Evolutionary conservation across 2,329 filamentous ascomycete genomes (phyloP).

Genomic region (Fusarium pseudoanthophilum): DNA sequence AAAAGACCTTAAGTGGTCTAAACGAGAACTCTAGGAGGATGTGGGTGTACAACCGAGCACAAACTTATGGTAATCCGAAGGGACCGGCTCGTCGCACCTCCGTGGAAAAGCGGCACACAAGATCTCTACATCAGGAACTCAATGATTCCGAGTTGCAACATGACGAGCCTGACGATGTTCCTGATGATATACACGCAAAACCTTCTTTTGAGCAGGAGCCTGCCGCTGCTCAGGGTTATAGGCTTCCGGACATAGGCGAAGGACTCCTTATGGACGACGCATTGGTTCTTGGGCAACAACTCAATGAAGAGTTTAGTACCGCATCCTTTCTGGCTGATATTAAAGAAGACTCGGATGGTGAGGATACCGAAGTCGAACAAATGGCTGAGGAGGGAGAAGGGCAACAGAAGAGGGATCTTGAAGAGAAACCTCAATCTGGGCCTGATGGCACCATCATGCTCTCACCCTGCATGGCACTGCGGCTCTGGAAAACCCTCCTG

Average conservation of each 20-base stretch:
- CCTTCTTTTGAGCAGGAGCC: not conserved
- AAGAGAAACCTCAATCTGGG: not conserved
- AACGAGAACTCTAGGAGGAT: not conserved
- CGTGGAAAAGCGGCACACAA: not conserved
- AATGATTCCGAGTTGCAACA: not conserved
- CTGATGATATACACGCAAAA: no score
- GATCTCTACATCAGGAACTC: not conserved
- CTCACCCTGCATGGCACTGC: not conserved
- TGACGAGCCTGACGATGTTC: not conserved
- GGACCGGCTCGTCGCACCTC: not conserved
- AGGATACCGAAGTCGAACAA: not conserved
- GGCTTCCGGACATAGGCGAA: not conserved
- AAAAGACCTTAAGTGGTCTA: not conserved
- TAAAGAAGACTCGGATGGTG: not conserved
- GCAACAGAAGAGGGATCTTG: not conserved
- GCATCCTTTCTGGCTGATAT: not conserved
- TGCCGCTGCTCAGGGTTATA: not conserved
- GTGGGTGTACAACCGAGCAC: not conserved
- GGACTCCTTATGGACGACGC: conserved; percentile 1
- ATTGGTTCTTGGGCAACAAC: not conserved
- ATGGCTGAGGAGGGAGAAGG: not conserved
- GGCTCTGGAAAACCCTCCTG: not conserved
- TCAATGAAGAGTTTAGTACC: conserved; percentile 5
- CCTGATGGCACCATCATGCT: not conserved
- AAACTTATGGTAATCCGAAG: not conserved